Base-by-base conservation (phyloP, 2,329 filamentous ascomycete species). In the Fusarium sp. region DNA sequence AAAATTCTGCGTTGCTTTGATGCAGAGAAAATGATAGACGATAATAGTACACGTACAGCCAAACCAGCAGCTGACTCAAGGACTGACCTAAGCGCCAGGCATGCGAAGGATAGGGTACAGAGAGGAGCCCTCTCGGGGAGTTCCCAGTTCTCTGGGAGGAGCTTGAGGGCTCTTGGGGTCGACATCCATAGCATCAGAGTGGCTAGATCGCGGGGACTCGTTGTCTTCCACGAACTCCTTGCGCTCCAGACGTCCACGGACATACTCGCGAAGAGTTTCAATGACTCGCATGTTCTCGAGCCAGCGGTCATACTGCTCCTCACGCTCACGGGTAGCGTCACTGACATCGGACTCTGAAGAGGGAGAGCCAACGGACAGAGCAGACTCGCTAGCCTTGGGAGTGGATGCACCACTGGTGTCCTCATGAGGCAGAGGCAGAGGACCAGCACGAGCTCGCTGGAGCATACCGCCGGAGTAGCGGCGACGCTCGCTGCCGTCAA, bases 401-500 rank as follows among this genome's bases (percentile, higher is more conserved):
- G 86, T 86, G 18, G 83, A 79, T 11, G 82, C 80, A 12, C 82
- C 79, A 28, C 82, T 83, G 16, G 79, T 80, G 41, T 83, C 79
- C 65, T 82, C 78, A 31, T 79, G 81, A 42, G 76, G 78, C 45
- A 76, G 79, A 22, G 83, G 82, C 31, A 84, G 83, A 41, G 86
- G 82, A 22, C 82, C 82, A 24, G 82, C 83, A 71, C 83, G 86
- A 45, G 87, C 86, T 58, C 87, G 86, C 82, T 92, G 91, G 45
- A 92, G 87, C 85, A 92, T 88, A 54, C 90, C 90, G 44, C 90
- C 90, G 38, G 90, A 90, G 82, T 90, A 92, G 67, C 90, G 89
- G 56, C 90, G 89, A 54, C 90, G 89, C 78, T 89, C 88, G 72
- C 90, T 89, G 70, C 83, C 85, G 65, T 91, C 89, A 71, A 91